Evolutionary conservation across 305 asterid species (phyloP).

Genomic region (Fraxinus greggii): DNA sequence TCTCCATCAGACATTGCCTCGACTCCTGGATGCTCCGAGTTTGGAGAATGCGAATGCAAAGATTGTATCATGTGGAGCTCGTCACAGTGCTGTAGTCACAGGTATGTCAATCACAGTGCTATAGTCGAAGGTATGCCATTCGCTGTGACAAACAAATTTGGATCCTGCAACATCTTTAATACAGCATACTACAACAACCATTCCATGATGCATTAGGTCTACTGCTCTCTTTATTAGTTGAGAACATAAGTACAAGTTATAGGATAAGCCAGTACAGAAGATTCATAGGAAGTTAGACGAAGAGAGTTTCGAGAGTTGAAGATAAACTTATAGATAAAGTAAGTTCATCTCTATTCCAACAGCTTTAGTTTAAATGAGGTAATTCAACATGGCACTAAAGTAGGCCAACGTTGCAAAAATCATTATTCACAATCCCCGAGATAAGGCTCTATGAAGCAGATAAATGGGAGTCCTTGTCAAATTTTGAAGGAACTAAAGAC

Average conservation of each 20-base stretch:
- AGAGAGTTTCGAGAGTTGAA: neutral
- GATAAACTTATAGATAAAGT: neutral
- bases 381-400: neutral
- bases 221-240: neutral
- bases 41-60: constrained; percentile 73
- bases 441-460: neutral
- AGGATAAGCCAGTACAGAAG: neutral
- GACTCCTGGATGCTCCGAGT: constrained; percentile 78
- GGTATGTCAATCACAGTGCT: constrained; percentile 58
- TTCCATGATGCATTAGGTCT: neutral
- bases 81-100: constrained; percentile 80
- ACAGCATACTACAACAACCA: neutral
- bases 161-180: neutral
- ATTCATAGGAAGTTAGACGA: neutral
- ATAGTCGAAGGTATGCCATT: constrained; percentile 55
- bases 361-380: neutral
- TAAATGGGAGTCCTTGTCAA: neutral
- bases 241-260: neutral
- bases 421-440: neutral
- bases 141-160: neutral
- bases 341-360: neutral
- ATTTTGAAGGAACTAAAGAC: neutral
- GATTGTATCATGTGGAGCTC: constrained; percentile 91
- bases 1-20: constrained; percentile 69
- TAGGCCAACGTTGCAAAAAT: neutral